A percentile compares a stretch with the other conserved stretches of the same genome.
These are phyloP conservation scores for Gracilaria caudata DNA, from an alignment of 23 red algal genomes.

Conservation along the genomic window DNA sequence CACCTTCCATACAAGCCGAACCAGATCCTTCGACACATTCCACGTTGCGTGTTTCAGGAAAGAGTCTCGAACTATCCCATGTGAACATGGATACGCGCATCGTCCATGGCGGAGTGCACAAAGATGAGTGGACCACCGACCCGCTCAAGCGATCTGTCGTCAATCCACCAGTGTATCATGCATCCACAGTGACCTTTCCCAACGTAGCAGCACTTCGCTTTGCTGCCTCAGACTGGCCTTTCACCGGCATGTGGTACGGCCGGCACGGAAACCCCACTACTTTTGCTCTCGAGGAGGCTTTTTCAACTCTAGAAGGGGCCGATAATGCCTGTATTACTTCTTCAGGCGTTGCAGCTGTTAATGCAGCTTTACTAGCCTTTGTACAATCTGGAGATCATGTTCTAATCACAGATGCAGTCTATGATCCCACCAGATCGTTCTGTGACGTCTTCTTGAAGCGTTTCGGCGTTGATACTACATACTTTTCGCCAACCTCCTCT, in stretches of 20 bases:
- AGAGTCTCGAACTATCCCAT: slow-evolving; percentile 38
- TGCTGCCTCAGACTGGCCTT: slow-evolving; percentile 89
- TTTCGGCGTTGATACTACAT: slow-evolving; percentile 90
- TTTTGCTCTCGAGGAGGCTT: slow-evolving; percentile 97
- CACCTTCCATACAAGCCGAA: background rate
- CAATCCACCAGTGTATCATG: slow-evolving; percentile 95
- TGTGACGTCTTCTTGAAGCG: slow-evolving; percentile 90
- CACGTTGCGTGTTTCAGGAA: slow-evolving; percentile 42
- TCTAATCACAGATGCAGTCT: slow-evolving; percentile 91
- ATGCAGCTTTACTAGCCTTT: slow-evolving; percentile 91
- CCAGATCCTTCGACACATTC: slow-evolving; percentile 44
- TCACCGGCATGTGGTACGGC: slow-evolving; percentile 98
- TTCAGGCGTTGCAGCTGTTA: slow-evolving; percentile 95
- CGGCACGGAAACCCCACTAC: slow-evolving; percentile 95
- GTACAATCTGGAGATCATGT: slow-evolving; percentile 92
- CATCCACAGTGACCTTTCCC: slow-evolving; percentile 92
- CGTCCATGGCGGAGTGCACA: slow-evolving; percentile 80
- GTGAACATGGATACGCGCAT: slow-evolving; percentile 77
- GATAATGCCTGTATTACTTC: slow-evolving; percentile 89
- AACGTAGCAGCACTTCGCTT: slow-evolving; percentile 72
- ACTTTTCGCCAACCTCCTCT: slow-evolving; percentile 77
- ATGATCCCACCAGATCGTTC: slow-evolving; percentile 93
- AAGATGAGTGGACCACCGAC: slow-evolving; percentile 91
- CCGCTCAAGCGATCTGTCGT: slow-evolving; percentile 88
- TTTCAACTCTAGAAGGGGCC: slow-evolving; percentile 90